Base-by-base conservation (phyloP, 345 rosid species). In the Euphorbia pulcherrima region DNA sequence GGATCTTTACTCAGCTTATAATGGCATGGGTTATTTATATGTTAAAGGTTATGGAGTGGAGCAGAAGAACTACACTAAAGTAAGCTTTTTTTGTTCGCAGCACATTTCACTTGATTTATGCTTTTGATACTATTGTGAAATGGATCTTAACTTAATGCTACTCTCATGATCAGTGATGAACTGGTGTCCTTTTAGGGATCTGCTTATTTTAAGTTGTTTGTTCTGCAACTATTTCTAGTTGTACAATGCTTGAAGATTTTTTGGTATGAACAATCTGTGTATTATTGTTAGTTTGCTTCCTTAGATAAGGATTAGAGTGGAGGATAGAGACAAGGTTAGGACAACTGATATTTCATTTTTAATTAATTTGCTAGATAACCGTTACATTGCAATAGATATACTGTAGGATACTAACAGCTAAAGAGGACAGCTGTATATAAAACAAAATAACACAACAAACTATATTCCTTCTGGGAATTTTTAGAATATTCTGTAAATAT, bases 31-130 rank as follows among this genome's bases (percentile, higher is more conserved):
- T 13, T 95, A 92, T 81, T 76, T 95, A 69, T 86, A 95, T 82
- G 97, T 90, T 65, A 95, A 95, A 75, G 99, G 99, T 8, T 90
- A 92, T 69, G 99, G 97, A 65, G 98, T 95, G 67, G 98, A 90
- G 39, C 81, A 93, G 84, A 92, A 91, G 79, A 95, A 95, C 77
- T 92, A 83, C 64, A 90, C 96, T 40, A 92, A 87, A 80, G 99
- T 90, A 80, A 71, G 78, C 62, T 81, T 12, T 61, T 68, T 57
- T 37, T 37, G 51, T 60, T 41, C 3, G 51, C 20, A 17, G 13
- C 18, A 7, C 29, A 46, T 29, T 26, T 44, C 39, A 30, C 20
- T 46, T 28, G n/a, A 41, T 9, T 18, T 8, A 61, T 17, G 48
- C 51, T 29, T 69, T 16, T 18, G 28, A 18, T 60, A 57, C 14